A percentile compares a stretch with the other conserved stretches of the same genome.
These are phyloP conservation scores for Kodamaea jinghongensis DNA, from an alignment of 805 yeast species.

Conservation along the genomic window DNA sequence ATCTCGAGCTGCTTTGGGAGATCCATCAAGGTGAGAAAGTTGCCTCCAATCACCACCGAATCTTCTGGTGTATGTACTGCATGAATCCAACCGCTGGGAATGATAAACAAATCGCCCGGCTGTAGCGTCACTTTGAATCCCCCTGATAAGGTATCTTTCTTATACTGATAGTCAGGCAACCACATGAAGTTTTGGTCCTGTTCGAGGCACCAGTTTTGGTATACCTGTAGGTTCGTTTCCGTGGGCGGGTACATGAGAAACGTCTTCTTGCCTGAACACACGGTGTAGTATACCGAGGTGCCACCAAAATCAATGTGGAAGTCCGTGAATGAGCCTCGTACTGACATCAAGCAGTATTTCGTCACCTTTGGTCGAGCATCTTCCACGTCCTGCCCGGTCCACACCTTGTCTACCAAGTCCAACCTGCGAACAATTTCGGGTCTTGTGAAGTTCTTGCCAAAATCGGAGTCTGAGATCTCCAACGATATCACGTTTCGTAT, in stretches of 20 bases:
- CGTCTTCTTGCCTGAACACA: conserved; percentile 69
- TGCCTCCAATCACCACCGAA: conserved; percentile 84
- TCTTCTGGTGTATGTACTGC: conserved; percentile 82
- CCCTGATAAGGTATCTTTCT: conserved; percentile 23
- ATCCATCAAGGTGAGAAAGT: conserved; percentile 67
- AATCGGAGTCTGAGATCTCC: conserved; percentile 62
- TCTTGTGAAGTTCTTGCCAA: conserved; percentile 50
- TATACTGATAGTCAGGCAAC: conserved; percentile 51
- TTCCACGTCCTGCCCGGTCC: conserved; percentile 42
- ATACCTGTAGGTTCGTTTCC: conserved; percentile 52
- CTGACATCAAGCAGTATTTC: conserved; percentile 84
- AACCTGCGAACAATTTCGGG: conserved; percentile 64
- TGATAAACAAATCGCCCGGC: conserved; percentile 72
- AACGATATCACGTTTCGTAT: conserved; percentile 78
- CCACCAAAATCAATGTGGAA: conserved; percentile 93
- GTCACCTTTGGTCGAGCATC: conserved; percentile 57
- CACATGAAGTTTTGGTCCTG: conserved; percentile 61
- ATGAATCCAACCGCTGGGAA: conserved; percentile 94
- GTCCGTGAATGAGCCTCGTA: conserved; percentile 75
- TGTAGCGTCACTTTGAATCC: conserved; percentile 55
- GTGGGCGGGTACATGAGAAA: conserved; percentile 84
- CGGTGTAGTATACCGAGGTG: conserved; percentile 85
- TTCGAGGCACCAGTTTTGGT: conserved; percentile 70
- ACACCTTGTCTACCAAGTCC: conserved; percentile 69
- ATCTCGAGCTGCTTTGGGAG: conserved; percentile 62